These are phyloP conservation scores for Rhizopogon vesiculosus DNA, from an alignment of 768 basidiomycete genomes.

Conservation along the genomic window DNA sequence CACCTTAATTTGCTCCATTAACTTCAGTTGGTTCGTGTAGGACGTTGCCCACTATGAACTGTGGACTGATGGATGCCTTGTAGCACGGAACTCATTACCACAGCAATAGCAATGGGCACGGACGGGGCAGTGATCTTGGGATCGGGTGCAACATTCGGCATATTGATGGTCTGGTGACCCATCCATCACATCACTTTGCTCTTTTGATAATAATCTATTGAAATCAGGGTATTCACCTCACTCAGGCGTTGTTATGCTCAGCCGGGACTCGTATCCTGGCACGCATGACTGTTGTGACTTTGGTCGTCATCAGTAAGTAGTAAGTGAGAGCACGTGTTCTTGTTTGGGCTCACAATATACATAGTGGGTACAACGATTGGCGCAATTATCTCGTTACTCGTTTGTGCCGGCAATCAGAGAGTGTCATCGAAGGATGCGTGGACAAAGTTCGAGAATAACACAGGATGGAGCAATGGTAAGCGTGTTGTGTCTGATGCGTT, in stretches of 20 bases:
- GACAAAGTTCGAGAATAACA: constrained; percentile 22
- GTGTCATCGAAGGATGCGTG: constrained; percentile 14
- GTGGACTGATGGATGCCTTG: neutral
- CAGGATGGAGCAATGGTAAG: constrained; percentile 17
- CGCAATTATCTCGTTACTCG: constrained; percentile 11
- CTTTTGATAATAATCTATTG: neutral
- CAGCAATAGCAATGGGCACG: constrained; percentile 18
- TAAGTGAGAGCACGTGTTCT: no score
- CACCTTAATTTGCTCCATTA: constrained; percentile 20
- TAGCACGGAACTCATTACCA: constrained; percentile 15
- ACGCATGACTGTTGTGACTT: constrained; percentile 13
- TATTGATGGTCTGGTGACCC: constrained; percentile 7
- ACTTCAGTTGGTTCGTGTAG: constrained; percentile 14
- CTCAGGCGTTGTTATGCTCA: constrained; percentile 17
- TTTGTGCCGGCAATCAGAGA: constrained; percentile 12
- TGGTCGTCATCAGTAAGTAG: constrained; percentile 14
- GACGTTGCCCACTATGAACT: neutral
- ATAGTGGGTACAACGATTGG: constrained; percentile 16
- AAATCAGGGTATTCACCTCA: constrained; percentile 9
- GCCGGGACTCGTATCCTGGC: constrained; percentile 17
- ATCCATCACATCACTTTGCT: neutral
- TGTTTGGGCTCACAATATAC: neutral
- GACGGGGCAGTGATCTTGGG: constrained; percentile 14
- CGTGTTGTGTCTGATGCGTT: neutral
- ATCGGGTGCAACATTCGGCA: constrained; percentile 17